Conservation (phyloP, 2,329 filamentous ascomycete species). For the Harringtonia lauricola region DNA sequence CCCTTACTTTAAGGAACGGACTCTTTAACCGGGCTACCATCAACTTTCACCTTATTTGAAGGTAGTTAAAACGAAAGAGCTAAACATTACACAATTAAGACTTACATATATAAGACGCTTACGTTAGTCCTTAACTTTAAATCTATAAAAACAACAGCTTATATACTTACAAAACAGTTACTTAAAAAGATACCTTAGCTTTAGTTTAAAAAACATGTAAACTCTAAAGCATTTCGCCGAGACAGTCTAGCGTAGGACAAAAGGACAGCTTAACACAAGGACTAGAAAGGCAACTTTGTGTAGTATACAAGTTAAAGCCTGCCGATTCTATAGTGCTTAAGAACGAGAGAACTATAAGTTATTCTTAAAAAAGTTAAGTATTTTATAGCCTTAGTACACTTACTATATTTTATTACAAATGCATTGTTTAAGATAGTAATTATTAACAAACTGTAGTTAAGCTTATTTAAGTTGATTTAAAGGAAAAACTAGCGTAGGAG, state of each 20-base stretch:
- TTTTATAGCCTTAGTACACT: constrained; percentile 4
- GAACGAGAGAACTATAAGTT: constrained; percentile 1
- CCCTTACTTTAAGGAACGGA: constrained; percentile 1
- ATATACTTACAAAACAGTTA: constrained; percentile 2
- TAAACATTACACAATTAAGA: constrained; percentile 1
- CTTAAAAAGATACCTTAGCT: constrained; percentile 1
- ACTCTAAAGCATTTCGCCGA: constrained; percentile 5
- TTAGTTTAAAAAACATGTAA: constrained; percentile 3
- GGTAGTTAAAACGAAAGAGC: constrained; percentile 1
- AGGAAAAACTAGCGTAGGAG: constrained; percentile 2
- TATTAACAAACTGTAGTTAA: constrained; percentile 1
- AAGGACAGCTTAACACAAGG: constrained; percentile 3
- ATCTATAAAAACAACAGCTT: background rate
- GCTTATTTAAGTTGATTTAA: constrained; percentile 6
- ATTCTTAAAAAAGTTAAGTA: constrained; percentile 5
- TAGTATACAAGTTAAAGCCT: constrained; percentile 4
- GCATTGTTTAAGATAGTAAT: background rate
- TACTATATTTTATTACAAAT: background rate
- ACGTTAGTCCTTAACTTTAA: background rate
- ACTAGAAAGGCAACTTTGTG: background rate
- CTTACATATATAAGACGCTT: constrained; percentile 2
- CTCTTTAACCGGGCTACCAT: constrained; percentile 4
- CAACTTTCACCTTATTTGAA: constrained; percentile 1
- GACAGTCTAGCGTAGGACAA: constrained; percentile 2
- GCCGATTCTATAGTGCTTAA: constrained; percentile 6